These are phyloP conservation scores for Daldinia sp. DNA, from an alignment of 2,329 filamentous ascomycete genomes.

Conservation along the genomic window DNA sequence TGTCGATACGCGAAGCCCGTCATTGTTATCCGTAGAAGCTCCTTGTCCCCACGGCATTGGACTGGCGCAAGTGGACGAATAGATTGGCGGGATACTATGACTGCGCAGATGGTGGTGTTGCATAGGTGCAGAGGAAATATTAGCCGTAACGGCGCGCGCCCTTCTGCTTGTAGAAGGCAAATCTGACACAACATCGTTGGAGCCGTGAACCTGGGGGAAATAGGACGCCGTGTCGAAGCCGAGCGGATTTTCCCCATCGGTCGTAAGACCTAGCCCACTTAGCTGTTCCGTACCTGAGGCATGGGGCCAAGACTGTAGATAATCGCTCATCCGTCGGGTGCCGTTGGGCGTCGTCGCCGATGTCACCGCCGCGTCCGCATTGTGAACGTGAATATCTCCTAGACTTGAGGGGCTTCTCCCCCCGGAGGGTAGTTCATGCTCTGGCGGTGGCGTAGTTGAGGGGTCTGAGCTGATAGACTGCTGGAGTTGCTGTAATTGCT, in stretches of 20 bases:
- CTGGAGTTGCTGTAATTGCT: conserved; percentile 46
- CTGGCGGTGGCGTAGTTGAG: conserved; percentile 43
- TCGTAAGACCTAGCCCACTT: conserved; percentile 41
- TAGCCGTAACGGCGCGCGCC: conserved; percentile 40
- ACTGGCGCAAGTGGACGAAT: conserved; percentile 40
- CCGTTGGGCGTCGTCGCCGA: conserved; percentile 34
- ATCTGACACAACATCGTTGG: conserved; percentile 41
- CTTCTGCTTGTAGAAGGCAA: conserved; percentile 37
- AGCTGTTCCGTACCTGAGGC: conserved; percentile 38
- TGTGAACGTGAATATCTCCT: conserved; percentile 34
- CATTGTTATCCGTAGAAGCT: conserved; percentile 35
- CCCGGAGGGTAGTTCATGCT: conserved; percentile 41
- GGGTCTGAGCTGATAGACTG: conserved; percentile 41
- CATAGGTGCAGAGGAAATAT: conserved; percentile 33
- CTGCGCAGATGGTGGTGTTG: conserved; percentile 42
- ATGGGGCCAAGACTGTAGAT: conserved; percentile 44
- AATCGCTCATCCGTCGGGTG: conserved; percentile 41
- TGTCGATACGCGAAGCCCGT: conserved; percentile 40
- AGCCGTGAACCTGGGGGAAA: conserved; percentile 38
- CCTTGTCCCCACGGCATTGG: conserved; percentile 42
- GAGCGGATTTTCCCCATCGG: conserved; percentile 40
- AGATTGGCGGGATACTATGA: conserved; percentile 44
- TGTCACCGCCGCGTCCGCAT: conserved; percentile 17
- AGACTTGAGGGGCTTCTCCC: conserved; percentile 41
- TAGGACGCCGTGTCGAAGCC: conserved; percentile 40